Percentiles rank a stretch among this genome's conserved stretches.
phyloP scores from a whole-genome alignment of 495 filamentous ascomycete genomes.

The Penicillium odoratum region DNA sequence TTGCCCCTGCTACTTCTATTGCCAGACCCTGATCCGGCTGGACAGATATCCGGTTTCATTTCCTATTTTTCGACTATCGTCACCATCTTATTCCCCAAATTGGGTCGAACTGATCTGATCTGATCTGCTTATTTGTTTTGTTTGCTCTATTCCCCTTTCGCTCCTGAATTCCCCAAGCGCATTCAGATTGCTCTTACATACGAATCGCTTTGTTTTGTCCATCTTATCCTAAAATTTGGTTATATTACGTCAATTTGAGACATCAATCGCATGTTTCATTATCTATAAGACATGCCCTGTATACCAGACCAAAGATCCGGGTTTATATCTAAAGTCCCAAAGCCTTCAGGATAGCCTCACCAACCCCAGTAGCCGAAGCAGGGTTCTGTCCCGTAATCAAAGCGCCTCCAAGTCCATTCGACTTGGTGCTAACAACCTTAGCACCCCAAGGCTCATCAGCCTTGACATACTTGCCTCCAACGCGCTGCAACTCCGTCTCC shows the following conservation, averaged over 20 bases:
- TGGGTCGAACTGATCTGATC: constrained; percentile 7
- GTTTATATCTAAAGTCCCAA: constrained; percentile 27
- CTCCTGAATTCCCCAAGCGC: constrained; percentile 21
- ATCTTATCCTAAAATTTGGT: constrained; percentile 2
- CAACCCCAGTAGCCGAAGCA: constrained; percentile 59
- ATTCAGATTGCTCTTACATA: constrained; percentile 21
- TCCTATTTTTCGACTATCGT: constrained; percentile 5
- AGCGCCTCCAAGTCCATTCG: constrained; percentile 37
- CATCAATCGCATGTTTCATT: too few relatives aligned
- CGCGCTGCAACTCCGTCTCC: constrained; percentile 55
- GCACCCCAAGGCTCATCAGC: constrained; percentile 56
- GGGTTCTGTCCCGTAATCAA: constrained; percentile 80
- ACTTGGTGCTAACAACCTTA: constrained; percentile 58
- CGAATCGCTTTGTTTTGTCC: constrained; percentile 17
- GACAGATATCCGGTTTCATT: constrained; percentile 17
- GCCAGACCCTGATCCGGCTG: constrained; percentile 13
- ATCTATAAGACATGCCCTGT: too few relatives aligned
- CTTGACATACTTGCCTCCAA: constrained; percentile 59
- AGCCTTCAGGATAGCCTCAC: constrained; percentile 47
- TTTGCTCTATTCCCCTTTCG: constrained; percentile 39
- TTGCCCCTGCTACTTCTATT: constrained; percentile 2
- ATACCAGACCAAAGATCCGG: too few relatives aligned
- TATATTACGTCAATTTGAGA: neutral
- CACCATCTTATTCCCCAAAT: constrained; percentile 4
- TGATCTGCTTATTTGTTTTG: constrained; percentile 11